Evolutionary conservation across 371 early-diverging fungal species (phyloP), one percentile per base, ranked within the genome.

Genomic region (Mucor lusitanicus): DNA sequence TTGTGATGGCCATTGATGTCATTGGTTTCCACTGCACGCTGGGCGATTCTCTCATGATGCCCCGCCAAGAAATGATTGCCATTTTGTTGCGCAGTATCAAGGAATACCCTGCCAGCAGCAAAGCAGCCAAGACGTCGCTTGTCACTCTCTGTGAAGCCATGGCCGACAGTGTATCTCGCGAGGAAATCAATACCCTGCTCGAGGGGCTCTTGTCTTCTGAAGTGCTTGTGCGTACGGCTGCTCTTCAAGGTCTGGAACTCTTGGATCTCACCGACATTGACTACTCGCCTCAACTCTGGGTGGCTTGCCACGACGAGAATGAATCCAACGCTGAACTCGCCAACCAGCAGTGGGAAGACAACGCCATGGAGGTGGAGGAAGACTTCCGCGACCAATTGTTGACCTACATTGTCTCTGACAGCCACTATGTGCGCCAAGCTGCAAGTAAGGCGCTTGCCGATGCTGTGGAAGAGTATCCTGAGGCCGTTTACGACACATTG

Each of bases 281-380:
- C 58, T 88, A 86, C 69, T 82, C 88, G 6, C 72, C 81, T 13
- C 76, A 82, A 56, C 77, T 92, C 37, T 92, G 90, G 90, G 77
- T 88, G 68, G 88, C 88, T 30, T 85, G 83, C n/a, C 89, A 86
- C 60, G 84, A 84, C 57, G 94, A 95, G 2, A 89, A 87, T 54
- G 87, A 89, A 15, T 81, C 77, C 28, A 91, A 94, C 66, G 83
- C 87, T 13, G 82, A 78, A 21, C 78, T 93, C 19, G 97, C 97
- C 2, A 78, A 74, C 44, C 61, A 70, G n/a, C 80, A 93, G 32
- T 97, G 97, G 95, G 87, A 87, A 30, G 94, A 93, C 30, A 91
- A 89, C 53, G 85, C 80, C 30, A 78, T 94, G 82, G 83, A 85
- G 7, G 79, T 87, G 6, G 88, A 87, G 6, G 74, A 78, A 12